phyloP scores from a whole-genome alignment of 108 stramenopile species.

The Fragilaria radians region DNA sequence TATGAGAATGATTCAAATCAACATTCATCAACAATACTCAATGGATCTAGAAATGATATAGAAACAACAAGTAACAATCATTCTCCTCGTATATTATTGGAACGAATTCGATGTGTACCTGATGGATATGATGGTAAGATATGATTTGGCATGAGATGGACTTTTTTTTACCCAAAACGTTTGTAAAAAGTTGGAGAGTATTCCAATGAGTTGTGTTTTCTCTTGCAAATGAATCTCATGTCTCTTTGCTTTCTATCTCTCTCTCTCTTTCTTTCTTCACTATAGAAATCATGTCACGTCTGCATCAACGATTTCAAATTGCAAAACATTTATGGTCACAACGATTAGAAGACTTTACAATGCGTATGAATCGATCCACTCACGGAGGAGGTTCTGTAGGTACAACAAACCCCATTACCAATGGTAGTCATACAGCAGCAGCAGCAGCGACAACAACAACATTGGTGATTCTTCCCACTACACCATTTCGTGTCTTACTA shows the following conservation, averaged over 20 bases:
- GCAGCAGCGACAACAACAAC: conserved; percentile 20
- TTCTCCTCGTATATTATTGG: neutral
- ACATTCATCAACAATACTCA: neutral
- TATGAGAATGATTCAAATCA: neutral
- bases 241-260: neutral
- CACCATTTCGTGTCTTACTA: conserved; percentile 70
- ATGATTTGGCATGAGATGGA: too few species aligned
- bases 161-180: too few species aligned
- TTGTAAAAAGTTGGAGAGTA: too few species aligned
- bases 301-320: conserved; percentile 24
- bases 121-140: conserved; percentile 9
- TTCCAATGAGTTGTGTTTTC: neutral
- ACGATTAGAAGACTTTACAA: conserved; percentile 36
- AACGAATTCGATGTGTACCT: conserved; percentile 2
- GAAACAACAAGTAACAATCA: neutral
- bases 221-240: neutral
- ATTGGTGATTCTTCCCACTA: conserved; percentile 22
- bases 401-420: conserved; percentile 6
- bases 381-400: too few species aligned
- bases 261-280: conserved; percentile 1
- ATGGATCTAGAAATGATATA: neutral
- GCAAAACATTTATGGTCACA: conserved; percentile 45
- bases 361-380: conserved; percentile 6
- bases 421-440: conserved; percentile 6
- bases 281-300: conserved; percentile 29